Conservation (phyloP, 441 rosid genomes). For the Syzygium malaccense region DNA sequence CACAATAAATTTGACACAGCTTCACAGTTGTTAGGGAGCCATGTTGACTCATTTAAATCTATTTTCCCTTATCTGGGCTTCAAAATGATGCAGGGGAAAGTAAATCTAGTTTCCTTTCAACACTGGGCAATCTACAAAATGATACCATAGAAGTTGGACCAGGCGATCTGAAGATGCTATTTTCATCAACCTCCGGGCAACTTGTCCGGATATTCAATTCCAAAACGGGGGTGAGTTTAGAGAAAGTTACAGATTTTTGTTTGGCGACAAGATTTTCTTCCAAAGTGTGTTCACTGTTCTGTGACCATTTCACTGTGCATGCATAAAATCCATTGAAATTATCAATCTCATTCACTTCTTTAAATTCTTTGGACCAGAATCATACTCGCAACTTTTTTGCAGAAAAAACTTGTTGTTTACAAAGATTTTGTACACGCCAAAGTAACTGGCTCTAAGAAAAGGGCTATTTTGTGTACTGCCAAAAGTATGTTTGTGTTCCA, state of each 20-base stretch:
- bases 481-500: neutral
- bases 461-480: neutral
- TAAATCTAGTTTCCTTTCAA: constrained; percentile 15
- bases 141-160: constrained; percentile 62
- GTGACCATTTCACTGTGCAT: neutral
- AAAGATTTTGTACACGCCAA: neutral
- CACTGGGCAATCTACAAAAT: constrained; percentile 12
- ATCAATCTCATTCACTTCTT: neutral
- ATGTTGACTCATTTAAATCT: neutral
- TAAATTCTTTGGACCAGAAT: neutral
- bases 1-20: neutral
- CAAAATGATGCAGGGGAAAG: constrained; percentile 25
- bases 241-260: neutral
- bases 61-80: neutral
- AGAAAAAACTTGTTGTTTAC: neutral
- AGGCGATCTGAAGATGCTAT: constrained; percentile 61
- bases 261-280: neutral
- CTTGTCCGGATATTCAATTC: constrained; percentile 60
- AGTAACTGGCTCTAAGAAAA: neutral
- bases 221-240: constrained; percentile 50
- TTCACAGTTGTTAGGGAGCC: neutral
- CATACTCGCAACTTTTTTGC: neutral
- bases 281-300: neutral
- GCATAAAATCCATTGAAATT: neutral
- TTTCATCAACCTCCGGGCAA: constrained; percentile 67